Base-by-base conservation (phyloP, 2,329 filamentous ascomycete species). In the Emericellopsis cladophorae region DNA sequence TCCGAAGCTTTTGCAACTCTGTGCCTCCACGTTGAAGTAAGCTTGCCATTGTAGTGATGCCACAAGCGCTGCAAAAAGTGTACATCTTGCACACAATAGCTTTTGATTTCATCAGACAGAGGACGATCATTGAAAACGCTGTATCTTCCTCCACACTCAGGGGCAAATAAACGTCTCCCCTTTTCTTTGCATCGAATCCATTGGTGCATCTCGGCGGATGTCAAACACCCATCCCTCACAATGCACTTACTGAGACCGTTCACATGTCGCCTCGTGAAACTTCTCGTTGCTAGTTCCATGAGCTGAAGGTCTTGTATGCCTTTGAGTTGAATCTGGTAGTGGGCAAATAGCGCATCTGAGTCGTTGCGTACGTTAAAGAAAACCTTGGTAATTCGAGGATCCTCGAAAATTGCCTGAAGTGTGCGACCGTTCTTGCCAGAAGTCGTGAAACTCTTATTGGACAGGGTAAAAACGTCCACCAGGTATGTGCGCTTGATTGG, bases 341-440 rank as follows among this genome's bases (percentile, higher is more conserved):
- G 66, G 36, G 35, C 50, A 48, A 60, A 74, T 0, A 80, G 53
- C 0, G 74, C 72, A 46, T 78, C 68, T 0, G 74, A 72, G 47
- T 77, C 72, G 45, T 70, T 72, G 3, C 73, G 68, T 14, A 79
- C 59, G 44, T 80, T 74, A 48, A 76, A 79, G 44, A 79, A 64
- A 24, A 69, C 66, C 46, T 79, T 78, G 0, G 56, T 52, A 15
- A 48, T 47, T 11, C 12, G 3, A 8, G 16, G 7, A 0, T 57
- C 62, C 51, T 77, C 66, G 1, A 77, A 51, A 9, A 77, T 60
- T 0, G 37, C 36, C 44, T 64, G 63, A 1, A 67, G 43, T 8
- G 49, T 48, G 14, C 4, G 9, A 6, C 39, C 39, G 16, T 14
- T 24, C 11, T 36, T 14, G 8, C 34, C 34, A 7, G 8, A 12